Conservation (phyloP, 768 basidiomycete genomes). For the Mycena maculata region DNA sequence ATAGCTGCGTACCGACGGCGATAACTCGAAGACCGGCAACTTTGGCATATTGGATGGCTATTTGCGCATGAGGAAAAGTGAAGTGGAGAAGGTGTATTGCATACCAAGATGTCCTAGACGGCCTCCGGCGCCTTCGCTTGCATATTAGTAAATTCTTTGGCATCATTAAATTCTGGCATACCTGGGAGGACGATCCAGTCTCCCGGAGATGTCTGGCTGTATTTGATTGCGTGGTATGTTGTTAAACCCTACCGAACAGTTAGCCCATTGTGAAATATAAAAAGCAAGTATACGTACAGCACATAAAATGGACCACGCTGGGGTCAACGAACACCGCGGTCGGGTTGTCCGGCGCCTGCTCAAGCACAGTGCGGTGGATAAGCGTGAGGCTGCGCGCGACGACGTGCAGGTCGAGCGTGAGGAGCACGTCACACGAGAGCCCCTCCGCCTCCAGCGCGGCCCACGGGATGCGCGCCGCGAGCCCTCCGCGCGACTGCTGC, state of each 20-base stretch:
- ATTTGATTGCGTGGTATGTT: conserved; percentile 87
- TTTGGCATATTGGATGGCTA: conserved; percentile 83
- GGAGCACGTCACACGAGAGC: conserved; percentile 73
- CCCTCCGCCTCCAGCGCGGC: conserved; percentile 70
- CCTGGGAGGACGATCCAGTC: conserved; percentile 84
- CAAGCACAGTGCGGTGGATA: conserved; percentile 77
- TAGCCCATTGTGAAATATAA: neutral
- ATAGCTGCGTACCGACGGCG: conserved; percentile 63
- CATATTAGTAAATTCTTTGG: no score
- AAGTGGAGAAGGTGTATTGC: neutral
- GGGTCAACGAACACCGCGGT: conserved; percentile 79
- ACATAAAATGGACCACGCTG: conserved; percentile 76
- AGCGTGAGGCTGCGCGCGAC: conserved; percentile 72
- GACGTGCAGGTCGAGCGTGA: conserved; percentile 68
- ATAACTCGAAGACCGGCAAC: conserved; percentile 84
- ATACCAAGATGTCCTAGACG: conserved; percentile 85
- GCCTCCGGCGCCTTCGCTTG: conserved; percentile 72
- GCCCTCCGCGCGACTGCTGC: conserved; percentile 21
- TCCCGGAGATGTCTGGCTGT: conserved; percentile 70
- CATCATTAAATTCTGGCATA: neutral
- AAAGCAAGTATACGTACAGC: conserved; percentile 59
- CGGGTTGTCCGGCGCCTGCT: conserved; percentile 67
- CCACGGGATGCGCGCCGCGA: conserved; percentile 54
- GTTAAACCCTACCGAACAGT: conserved; percentile 70
- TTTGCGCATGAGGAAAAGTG: neutral